phyloP scores from a whole-genome alignment of 257 asterid genomes.

The Cordia subcordata region DNA sequence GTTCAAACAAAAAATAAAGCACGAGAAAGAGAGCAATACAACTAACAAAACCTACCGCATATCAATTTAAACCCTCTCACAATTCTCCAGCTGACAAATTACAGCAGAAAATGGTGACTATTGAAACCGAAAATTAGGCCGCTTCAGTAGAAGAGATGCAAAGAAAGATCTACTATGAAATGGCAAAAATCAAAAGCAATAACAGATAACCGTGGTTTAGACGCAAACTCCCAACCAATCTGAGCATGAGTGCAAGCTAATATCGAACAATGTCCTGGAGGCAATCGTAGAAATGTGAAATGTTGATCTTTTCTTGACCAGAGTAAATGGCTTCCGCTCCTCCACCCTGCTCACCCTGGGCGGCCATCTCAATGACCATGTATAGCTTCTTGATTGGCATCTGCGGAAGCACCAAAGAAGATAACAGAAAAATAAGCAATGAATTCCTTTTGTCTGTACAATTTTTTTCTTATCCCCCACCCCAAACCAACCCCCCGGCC shows the following conservation, averaged over 20 bases:
- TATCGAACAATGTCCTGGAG: conserved; percentile 55
- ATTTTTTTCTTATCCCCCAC: too few relatives aligned
- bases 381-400: conserved; percentile 89
- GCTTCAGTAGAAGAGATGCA: too few relatives aligned
- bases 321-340: conserved; percentile 74
- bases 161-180: too few relatives aligned
- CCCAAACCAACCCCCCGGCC: too few relatives aligned
- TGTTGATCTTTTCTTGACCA: conserved; percentile 70
- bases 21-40: too few relatives aligned
- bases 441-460: too few relatives aligned
- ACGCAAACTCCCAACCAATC: background rate
- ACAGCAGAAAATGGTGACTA: too few relatives aligned
- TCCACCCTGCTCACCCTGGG: conserved; percentile 92
- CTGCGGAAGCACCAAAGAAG: conserved; percentile 20
- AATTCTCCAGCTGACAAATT: too few relatives aligned
- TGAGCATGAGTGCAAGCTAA: background rate
- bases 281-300: conserved; percentile 73
- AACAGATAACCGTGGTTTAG: background rate
- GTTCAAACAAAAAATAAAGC: too few relatives aligned
- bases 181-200: background rate
- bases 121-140: too few relatives aligned
- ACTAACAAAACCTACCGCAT: too few relatives aligned
- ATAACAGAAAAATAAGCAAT: background rate
- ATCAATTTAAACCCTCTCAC: too few relatives aligned
- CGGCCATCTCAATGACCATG: conserved; percentile 96